These are phyloP conservation scores for Trematosphaeria pertusa DNA, from an alignment of 2,329 filamentous ascomycete genomes.

Conservation along the genomic window DNA sequence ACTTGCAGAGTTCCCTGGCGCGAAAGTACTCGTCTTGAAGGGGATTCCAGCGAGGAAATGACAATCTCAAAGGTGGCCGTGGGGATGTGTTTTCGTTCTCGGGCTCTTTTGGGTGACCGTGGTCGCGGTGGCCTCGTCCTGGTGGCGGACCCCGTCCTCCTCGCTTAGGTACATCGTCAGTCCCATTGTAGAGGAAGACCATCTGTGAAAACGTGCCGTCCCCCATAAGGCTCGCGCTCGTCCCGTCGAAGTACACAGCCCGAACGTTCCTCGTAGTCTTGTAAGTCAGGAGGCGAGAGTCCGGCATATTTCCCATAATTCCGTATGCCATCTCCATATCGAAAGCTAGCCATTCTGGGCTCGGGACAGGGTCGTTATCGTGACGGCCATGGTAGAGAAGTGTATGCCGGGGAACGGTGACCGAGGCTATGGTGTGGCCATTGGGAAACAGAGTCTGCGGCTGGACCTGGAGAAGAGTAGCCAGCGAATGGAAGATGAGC, in stretches of 20 bases:
- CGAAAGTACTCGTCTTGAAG: constrained; percentile 57
- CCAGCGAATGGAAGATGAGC: constrained; percentile 58
- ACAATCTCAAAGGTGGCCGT: not conserved
- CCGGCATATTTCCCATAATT: constrained; percentile 56
- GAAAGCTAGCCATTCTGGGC: constrained; percentile 61
- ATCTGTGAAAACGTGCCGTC: constrained; percentile 59
- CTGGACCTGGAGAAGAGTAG: constrained; percentile 58
- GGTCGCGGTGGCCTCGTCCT: constrained; percentile 2
- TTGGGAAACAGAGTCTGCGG: constrained; percentile 60
- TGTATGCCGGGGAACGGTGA: constrained; percentile 56
- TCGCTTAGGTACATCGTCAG: constrained; percentile 47
- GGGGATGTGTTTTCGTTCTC: not conserved
- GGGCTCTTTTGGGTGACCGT: constrained; percentile 5
- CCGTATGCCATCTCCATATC: constrained; percentile 63
- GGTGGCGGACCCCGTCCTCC: constrained; percentile 11
- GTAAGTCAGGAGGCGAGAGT: constrained; percentile 58
- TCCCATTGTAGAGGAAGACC: constrained; percentile 56
- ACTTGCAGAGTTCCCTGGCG: constrained; percentile 56
- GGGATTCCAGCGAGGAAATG: constrained; percentile 35
- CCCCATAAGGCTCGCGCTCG: constrained; percentile 57
- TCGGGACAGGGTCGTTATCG: constrained; percentile 52
- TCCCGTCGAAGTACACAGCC: constrained; percentile 60
- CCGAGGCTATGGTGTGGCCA: constrained; percentile 57
- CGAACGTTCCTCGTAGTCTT: constrained; percentile 53
- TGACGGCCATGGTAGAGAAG: constrained; percentile 59